Evolutionary conservation across 2,329 filamentous ascomycete species (phyloP), one percentile per base, ranked within the genome.

Genomic region (Penicillium sp.): DNA sequence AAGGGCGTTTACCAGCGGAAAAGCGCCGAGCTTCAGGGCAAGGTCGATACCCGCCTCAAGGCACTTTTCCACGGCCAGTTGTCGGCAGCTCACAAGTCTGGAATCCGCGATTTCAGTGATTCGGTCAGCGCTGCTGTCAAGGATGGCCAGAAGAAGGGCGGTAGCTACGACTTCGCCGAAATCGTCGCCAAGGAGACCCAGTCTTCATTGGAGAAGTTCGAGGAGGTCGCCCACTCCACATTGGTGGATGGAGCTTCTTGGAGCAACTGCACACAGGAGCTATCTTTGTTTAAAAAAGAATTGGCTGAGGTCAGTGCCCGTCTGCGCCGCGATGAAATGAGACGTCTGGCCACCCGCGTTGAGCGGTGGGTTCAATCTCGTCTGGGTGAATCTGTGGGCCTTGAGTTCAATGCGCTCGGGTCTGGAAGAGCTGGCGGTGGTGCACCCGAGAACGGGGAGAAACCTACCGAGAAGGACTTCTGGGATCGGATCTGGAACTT

Each of bases 371-470:
- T 98, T 55, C 84, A 85, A 62, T 88, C 88, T 51, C 84, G 89
- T 41, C 78, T 98, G 31, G 83, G 84, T 31, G 93, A 98, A 65
- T 87, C 87, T 15, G 77, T 97, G 38, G 89, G 91, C 13, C 73
- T 97, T 17, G 90, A 97, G 65, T 97, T 98, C 77, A 97, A 95
- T 73, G 93, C 90, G 66, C 80, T 97, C 43, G 91, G 91, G 4
- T 93, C 88, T 32, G 90, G 90, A 13, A 82, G 90, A 61, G 88
- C 82, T 47, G 90, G 89, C 7, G 81, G 82, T 44, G 88, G 87
- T 46, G 88, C 88, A 0, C 86, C 89, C 1, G 88, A 90, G 61
- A 76, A 77, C 4, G 87, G 84, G 2, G 84, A 88, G 51, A 88
- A 85, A 69, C 82, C 85, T 2, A 64, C 76, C 0, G 91, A 97